These are phyloP conservation scores for Raffaelea deltoideospora DNA, from an alignment of 2,329 filamentous ascomycete genomes.

Conservation along the genomic window DNA sequence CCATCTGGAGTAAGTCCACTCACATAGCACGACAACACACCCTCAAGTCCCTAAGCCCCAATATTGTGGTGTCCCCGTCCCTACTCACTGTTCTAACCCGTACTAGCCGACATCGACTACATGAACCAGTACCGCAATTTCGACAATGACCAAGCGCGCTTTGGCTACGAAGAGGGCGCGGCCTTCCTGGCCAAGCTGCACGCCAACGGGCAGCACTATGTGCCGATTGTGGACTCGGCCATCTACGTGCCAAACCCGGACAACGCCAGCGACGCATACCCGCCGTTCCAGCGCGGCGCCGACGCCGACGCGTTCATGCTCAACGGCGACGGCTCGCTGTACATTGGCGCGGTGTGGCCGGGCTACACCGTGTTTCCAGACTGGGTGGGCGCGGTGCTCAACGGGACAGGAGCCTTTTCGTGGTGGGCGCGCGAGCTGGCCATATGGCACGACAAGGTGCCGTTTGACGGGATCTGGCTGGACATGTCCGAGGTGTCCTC, in stretches of 20 bases:
- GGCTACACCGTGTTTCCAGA: conserved; percentile 59
- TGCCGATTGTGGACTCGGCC: conserved; percentile 61
- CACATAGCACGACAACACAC: too few species aligned
- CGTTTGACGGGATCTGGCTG: conserved; percentile 40
- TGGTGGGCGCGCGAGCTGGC: conserved; percentile 50
- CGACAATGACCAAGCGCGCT: conserved; percentile 43
- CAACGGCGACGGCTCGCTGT: conserved; percentile 40
- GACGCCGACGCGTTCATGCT: conserved; percentile 38
- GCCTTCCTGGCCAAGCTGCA: conserved; percentile 49
- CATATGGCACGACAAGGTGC: conserved; percentile 19
- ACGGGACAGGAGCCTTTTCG: conserved; percentile 35
- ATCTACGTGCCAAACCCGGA: conserved; percentile 54
- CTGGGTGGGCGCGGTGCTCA: conserved; percentile 41
- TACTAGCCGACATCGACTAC: conserved; percentile 51
- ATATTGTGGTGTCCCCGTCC: too few species aligned
- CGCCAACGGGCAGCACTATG: conserved; percentile 48
- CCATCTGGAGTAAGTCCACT: conserved; percentile 37
- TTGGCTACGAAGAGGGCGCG: conserved; percentile 39
- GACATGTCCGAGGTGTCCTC: conserved; percentile 39
- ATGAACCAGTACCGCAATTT: conserved; percentile 50
- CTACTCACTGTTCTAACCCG: neutral
- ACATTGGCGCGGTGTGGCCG: conserved; percentile 57
- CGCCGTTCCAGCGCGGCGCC: conserved; percentile 45
- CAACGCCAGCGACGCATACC: conserved; percentile 53
- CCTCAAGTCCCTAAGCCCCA: too few species aligned